A percentile compares a stretch with the other conserved stretches of the same genome.
phyloP scores from a whole-genome alignment of 768 basidiomycete species.

The Trametes elegans region DNA sequence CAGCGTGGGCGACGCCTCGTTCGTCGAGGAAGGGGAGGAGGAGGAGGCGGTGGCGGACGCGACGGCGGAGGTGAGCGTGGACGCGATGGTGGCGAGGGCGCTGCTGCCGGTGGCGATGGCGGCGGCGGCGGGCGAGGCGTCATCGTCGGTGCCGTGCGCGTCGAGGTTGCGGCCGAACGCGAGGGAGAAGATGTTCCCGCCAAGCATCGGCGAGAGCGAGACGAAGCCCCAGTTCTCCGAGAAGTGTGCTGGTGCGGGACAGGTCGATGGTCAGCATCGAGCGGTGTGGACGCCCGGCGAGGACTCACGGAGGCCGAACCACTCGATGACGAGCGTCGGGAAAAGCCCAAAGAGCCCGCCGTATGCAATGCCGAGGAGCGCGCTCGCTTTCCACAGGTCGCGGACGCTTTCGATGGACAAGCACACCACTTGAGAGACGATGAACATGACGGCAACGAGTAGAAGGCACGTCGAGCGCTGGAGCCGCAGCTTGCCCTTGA shows the following conservation, averaged over 20 bases:
- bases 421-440: constrained; percentile 68
- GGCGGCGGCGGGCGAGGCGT: not conserved
- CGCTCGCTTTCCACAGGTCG: constrained; percentile 63
- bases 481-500: constrained; percentile 51
- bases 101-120: not conserved
- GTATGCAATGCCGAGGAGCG: constrained; percentile 62
- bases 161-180: constrained; percentile 82
- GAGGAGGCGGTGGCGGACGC: no score
- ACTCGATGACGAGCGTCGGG: constrained; percentile 80
- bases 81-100: not conserved
- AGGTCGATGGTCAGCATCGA: not conserved
- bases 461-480: constrained; percentile 72
- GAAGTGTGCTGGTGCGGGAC: constrained; percentile 52
- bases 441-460: constrained; percentile 63
- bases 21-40: no score
- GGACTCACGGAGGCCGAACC: constrained; percentile 81
- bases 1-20: no score
- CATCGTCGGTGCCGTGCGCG: constrained; percentile 45
- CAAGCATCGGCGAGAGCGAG: constrained; percentile 69
- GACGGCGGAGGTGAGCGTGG: not conserved
- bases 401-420: constrained; percentile 53
- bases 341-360: constrained; percentile 71
- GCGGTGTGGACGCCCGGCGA: not conserved
- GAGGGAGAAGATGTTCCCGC: constrained; percentile 82
- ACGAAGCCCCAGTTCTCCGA: constrained; percentile 87